Base-by-base conservation (phyloP, 192 early-diverging fungal genomes). In the Entophlyctis helioformis region DNA sequence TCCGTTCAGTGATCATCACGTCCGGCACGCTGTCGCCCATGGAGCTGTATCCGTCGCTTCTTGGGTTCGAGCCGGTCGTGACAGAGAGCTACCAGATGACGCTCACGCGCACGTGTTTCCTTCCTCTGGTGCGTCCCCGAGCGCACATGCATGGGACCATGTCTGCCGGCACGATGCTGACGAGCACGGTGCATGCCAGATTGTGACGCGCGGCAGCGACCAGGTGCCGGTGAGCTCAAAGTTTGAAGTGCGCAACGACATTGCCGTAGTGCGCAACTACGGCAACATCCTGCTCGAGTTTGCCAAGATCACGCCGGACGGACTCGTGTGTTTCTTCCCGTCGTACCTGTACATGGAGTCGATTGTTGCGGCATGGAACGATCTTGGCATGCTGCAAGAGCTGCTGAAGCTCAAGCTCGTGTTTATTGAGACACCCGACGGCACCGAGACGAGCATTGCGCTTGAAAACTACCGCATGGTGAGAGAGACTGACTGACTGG, bases 381-480 rank as follows among this genome's bases (percentile, higher is more conserved):
- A 93, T 19, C 84, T 97, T 75, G 92, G 91, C 33, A 83, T 99
- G 34, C 63, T 99, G 44, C 84, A 86, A 48, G 88, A 93, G 48
- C 81, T 92, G 26, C 83, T 93, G 71, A 96, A 92, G 56, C 79
- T 89, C 56, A 99, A 99, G 64, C 69, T 99, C 18, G 90, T 99
- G n/a, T 96, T 97, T 62, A 91, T 99, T 36, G 96, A 99, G 54
- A 99, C 96, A 3, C 96, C 96, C 2, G 94, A 97, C 70, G 91
- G 94, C 0, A 83, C 91, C 19, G 96, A 99, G 60, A 99, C 96
- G 1, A 87, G 81, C 24, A 56, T 97, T 12, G 96, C 94, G 0
- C 55, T 99, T 41, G 87, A 93, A 32, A 99, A 94, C 59, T 99
- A 97, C 61, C 75, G 94, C 40, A 67, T 70, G 34, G 86, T 84